Conservation (phyloP, 1,284 basidiomycete genomes). For the Lentinula novae-zelandiae region DNA sequence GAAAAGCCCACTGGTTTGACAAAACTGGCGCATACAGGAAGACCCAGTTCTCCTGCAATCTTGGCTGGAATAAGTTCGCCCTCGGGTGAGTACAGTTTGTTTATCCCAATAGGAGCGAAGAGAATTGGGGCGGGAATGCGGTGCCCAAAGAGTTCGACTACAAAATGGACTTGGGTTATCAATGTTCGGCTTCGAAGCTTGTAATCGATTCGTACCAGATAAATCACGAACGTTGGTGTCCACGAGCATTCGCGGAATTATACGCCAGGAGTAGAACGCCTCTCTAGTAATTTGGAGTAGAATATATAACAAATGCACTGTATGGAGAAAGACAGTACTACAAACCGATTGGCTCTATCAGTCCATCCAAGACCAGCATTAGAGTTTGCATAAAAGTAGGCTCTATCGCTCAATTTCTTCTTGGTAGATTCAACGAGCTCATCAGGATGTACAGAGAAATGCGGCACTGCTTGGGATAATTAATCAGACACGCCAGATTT, state of each 20-base stretch:
- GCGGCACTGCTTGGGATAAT: constrained; percentile 19
- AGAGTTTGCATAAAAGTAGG: constrained; percentile 54
- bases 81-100: constrained; percentile 47
- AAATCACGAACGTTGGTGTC: constrained; percentile 56
- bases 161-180: not conserved
- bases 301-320: not conserved
- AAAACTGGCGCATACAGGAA: constrained; percentile 35
- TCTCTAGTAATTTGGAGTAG: constrained; percentile 23
- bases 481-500: too few relatives aligned
- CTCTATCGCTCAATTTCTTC: constrained; percentile 47
- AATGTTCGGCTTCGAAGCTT: not conserved
- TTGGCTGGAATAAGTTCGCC: constrained; percentile 54
- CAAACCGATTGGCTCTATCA: constrained; percentile 47
- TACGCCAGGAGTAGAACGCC: constrained; percentile 48
- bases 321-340: not conserved
- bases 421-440: constrained; percentile 47
- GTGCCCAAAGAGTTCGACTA: constrained; percentile 51
- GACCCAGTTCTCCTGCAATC: constrained; percentile 51
- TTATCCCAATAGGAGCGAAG: constrained; percentile 58
- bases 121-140: constrained; percentile 49
- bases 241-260: constrained; percentile 56
- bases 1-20: not conserved
- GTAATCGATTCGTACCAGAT: constrained; percentile 31
- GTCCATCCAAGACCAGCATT: constrained; percentile 58
- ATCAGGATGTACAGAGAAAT: constrained; percentile 45